A percentile compares a stretch with the other conserved stretches of the same genome.
phyloP scores from a whole-genome alignment of 305 asterid species.

The Rubia tinctorum region DNA sequence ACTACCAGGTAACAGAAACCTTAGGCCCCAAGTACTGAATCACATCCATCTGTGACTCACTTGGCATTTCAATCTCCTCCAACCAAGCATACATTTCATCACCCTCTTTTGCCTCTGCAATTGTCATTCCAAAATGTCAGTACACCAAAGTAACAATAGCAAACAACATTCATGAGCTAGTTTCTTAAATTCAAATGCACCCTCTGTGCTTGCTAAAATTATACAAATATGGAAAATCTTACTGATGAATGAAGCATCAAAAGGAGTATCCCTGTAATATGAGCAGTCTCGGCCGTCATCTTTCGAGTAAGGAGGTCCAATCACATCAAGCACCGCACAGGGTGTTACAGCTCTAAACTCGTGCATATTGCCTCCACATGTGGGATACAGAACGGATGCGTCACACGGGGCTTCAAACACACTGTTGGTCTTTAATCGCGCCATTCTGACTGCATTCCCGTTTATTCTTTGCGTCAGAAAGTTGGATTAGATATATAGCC shows the following conservation, averaged over 20 bases:
- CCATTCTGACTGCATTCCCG: conserved; percentile 44
- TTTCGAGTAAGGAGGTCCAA: conserved; percentile 77
- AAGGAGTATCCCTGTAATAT: conserved; percentile 45
- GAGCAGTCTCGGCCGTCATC: conserved; percentile 76
- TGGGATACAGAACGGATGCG: conserved; percentile 67
- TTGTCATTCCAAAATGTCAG: background rate
- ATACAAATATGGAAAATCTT: too few species aligned
- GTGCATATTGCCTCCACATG: conserved; percentile 87
- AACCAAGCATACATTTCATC: conserved; percentile 46
- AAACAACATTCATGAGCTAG: too few species aligned
- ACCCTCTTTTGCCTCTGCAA: conserved; percentile 40
- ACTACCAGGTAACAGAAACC: conserved; percentile 18
- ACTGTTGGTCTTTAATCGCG: conserved; percentile 48
- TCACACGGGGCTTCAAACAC: conserved; percentile 60
- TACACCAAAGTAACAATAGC: background rate
- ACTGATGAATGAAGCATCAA: conserved; percentile 23
- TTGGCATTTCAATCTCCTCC: conserved; percentile 54
- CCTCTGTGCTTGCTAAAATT: background rate
- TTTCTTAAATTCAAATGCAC: too few species aligned
- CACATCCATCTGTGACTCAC: conserved; percentile 73
- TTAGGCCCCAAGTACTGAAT: conserved; percentile 71
- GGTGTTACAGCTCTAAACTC: conserved; percentile 75
- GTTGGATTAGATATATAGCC: background rate
- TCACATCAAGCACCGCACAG: conserved; percentile 76
- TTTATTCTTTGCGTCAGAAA: background rate